Percentiles rank a stretch among this genome's conserved stretches.
phyloP scores from a whole-genome alignment of 1,139 yeast genomes.

The Lizanozyma gosingica region DNA sequence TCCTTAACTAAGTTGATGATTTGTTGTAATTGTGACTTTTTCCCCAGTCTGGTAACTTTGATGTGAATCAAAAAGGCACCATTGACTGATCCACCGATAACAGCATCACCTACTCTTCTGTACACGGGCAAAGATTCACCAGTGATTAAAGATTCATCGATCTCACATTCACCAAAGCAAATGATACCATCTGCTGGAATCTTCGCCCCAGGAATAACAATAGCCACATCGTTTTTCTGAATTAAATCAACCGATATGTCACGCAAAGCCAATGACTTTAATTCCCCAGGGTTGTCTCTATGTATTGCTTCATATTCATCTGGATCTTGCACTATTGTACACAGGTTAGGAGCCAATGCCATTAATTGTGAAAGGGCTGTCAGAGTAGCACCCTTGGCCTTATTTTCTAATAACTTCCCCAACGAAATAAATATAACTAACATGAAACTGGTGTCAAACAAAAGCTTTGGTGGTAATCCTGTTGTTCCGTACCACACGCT shows the following conservation, averaged over 20 bases:
- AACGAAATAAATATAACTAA: slow-evolving; percentile 72
- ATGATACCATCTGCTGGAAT: slow-evolving; percentile 89
- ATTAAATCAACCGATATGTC: slow-evolving; percentile 61
- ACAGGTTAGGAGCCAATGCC: slow-evolving; percentile 71
- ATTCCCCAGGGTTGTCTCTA: not conserved
- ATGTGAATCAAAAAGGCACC: slow-evolving; percentile 68
- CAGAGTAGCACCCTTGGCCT: slow-evolving; percentile 91
- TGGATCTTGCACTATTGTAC: slow-evolving; percentile 48
- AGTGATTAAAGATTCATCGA: slow-evolving; percentile 82
- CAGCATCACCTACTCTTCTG: slow-evolving; percentile 50
- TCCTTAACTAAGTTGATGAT: slow-evolving; percentile 80
- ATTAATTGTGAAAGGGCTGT: slow-evolving; percentile 75
- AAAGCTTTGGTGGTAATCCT: slow-evolving; percentile 51
- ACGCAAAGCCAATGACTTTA: not conserved
- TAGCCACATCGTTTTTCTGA: slow-evolving; percentile 68
- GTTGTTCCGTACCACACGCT: slow-evolving; percentile 27
- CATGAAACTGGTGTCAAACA: slow-evolving; percentile 87
- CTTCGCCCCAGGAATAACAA: slow-evolving; percentile 77
- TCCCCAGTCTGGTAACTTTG: slow-evolving; percentile 62
- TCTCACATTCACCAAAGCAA: slow-evolving; percentile 66
- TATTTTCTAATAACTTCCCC: slow-evolving; percentile 87
- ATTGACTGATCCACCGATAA: slow-evolving; percentile 89
- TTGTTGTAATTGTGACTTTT: slow-evolving; percentile 78
- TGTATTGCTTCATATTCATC: slow-evolving; percentile 14
- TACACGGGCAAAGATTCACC: slow-evolving; percentile 79